These are phyloP conservation scores for Brasilioporus rufonigricans DNA, from an alignment of 768 basidiomycete genomes.

Conservation along the genomic window DNA sequence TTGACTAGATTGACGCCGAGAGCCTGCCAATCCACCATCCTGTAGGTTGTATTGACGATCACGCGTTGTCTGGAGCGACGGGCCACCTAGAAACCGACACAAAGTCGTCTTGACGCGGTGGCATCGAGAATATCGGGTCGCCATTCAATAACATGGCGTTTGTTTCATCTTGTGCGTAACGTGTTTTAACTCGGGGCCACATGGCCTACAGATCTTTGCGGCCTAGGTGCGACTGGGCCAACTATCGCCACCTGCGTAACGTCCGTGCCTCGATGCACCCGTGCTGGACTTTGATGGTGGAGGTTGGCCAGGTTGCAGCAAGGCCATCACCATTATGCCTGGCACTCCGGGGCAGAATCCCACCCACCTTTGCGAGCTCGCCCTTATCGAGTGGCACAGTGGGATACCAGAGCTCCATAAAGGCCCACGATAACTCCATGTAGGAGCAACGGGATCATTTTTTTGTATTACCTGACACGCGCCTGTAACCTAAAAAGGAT, in stretches of 20 bases:
- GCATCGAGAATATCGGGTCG: neutral
- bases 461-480: slow-evolving; percentile 5
- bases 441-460: neutral
- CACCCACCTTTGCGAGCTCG: neutral
- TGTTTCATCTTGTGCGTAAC: slow-evolving; percentile 2
- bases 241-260: neutral
- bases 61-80: neutral
- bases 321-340: neutral
- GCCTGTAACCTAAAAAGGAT: slow-evolving; percentile 8
- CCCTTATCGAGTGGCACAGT: slow-evolving; percentile 2
- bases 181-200: neutral
- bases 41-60: slow-evolving; percentile 14
- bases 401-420: neutral
- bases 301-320: neutral
- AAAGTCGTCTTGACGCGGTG: neutral
- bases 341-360: neutral
- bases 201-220: neutral
- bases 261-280: neutral
- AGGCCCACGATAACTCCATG: slow-evolving; percentile 17
- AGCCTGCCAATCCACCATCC: slow-evolving; percentile 15
- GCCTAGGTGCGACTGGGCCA: neutral
- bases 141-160: neutral
- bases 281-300: neutral
- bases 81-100: neutral
- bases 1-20: neutral